A percentile compares a stretch with the other conserved stretches of the same genome.
These are phyloP conservation scores for Oryza brachyantha DNA, from an alignment of 176 grass and related monocot species.

Conservation along the genomic window DNA sequence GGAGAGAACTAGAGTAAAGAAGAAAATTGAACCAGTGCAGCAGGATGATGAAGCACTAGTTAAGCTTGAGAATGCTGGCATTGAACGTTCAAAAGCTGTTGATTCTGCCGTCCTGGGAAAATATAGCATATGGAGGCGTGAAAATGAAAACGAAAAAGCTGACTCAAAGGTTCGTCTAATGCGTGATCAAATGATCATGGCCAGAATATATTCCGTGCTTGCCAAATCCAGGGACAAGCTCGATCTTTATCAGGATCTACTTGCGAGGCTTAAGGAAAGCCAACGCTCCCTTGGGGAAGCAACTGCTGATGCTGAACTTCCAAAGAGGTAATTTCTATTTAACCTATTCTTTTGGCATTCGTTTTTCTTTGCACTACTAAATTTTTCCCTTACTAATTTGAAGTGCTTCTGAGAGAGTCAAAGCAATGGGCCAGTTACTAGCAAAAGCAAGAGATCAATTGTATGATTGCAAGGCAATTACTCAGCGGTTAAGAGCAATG, in stretches of 20 bases:
- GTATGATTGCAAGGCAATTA: constrained; percentile 35
- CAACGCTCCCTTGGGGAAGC: constrained; percentile 34
- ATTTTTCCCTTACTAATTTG: background rate
- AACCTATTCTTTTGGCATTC: background rate
- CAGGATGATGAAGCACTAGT: constrained; percentile 34
- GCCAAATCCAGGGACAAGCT: constrained; percentile 35
- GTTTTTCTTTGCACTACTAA: background rate
- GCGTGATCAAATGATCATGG: constrained; percentile 45
- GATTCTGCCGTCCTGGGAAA: constrained; percentile 43
- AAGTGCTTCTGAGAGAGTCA: constrained; percentile 29
- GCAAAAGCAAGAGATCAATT: constrained; percentile 33
- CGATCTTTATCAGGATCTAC: constrained; percentile 38
- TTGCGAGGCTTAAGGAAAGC: constrained; percentile 35
- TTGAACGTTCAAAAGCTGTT: constrained; percentile 39
- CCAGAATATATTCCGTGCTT: constrained; percentile 36
- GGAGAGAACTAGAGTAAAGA: constrained; percentile 3
- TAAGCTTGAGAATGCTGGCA: constrained; percentile 38
- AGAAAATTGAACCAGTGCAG: background rate
- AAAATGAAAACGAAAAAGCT: constrained; percentile 37
- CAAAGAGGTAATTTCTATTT: constrained; percentile 16
- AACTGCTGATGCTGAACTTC: constrained; percentile 34
- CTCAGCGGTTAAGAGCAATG: constrained; percentile 32
- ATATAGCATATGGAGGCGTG: constrained; percentile 41
- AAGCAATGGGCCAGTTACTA: constrained; percentile 35
- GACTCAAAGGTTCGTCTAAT: constrained; percentile 29